These are phyloP conservation scores for Periconia macrospinosa DNA, from an alignment of 2,329 filamentous ascomycete species.

Conservation along the genomic window DNA sequence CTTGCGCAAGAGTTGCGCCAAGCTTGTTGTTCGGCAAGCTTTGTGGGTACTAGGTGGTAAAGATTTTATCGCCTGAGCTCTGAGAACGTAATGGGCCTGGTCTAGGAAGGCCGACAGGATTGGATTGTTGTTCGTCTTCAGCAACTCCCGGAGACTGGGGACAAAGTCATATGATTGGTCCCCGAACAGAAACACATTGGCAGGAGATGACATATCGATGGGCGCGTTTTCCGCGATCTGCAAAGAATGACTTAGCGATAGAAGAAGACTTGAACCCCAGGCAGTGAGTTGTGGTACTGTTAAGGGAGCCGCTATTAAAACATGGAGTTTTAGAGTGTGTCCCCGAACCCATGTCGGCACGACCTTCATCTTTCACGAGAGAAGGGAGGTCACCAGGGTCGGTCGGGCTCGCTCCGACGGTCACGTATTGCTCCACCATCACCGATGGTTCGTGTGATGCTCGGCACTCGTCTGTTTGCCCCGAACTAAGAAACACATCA, in stretches of 20 bases:
- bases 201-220: too few species aligned
- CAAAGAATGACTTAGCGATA: too few species aligned
- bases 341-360: too few species aligned
- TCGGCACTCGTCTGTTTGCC: conserved; percentile 5
- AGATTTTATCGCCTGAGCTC: conserved; percentile 33
- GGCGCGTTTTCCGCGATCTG: too few species aligned
- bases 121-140: conserved; percentile 3
- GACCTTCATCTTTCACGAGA: background rate
- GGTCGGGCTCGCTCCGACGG: conserved; percentile 5
- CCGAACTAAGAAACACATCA: background rate
- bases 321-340: too few species aligned
- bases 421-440: conserved; percentile 3
- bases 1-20: conserved; percentile 7
- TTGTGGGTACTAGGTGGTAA: conserved; percentile 6
- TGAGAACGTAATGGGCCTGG: conserved; percentile 27
- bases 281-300: too few species aligned
- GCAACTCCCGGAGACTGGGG: background rate
- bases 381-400: conserved; percentile 2
- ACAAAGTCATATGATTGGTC: too few species aligned
- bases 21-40: conserved; percentile 4
- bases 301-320: too few species aligned
- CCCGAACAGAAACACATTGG: too few species aligned
- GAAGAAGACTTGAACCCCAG: too few species aligned
- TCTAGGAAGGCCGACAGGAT: conserved; percentile 3
- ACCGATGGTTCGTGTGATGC: conserved; percentile 3